Base-by-base conservation (phyloP, 2,329 filamentous ascomycete genomes). In the Claviceps citrina region DNA sequence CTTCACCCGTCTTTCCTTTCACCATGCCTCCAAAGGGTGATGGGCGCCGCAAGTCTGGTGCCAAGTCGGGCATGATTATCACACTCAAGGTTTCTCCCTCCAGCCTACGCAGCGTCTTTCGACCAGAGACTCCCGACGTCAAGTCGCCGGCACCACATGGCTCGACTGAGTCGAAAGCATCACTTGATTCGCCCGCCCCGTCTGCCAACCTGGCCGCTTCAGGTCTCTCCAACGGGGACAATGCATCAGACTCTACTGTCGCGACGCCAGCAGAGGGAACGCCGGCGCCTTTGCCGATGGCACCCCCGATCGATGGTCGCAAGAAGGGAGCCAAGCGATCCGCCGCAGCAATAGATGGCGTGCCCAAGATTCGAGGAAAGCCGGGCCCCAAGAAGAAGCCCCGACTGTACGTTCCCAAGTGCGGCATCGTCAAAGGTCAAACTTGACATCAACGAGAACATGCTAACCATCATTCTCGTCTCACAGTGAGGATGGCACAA, bases 331-430 rank as follows among this genome's bases (percentile, higher is more conserved):
- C 73, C 26, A 81, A 85, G 58, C 73, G 80, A 48, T 72, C 75
- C 18, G 81, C 81, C 51, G 68, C 73, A 30, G 61, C 62, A 45
- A 60, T 64, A 58, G 83, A 87, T 47, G 68, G 66, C 26, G 55
- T 65, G 20, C 67, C 78, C n/a, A 86, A 83, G 60, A 68, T 78
- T 40, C 70, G 84, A 56, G 82, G 82, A 56, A 93, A 93, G 66
- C 89, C 91, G 6, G 89, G 89, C 6, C 89, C 89, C 0, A 96
- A 95, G 74, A 94, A 95, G 76, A 94, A 93, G 67, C 79, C 83
- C 48, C 79, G 82, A 70, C 64, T 94, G 89, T 95, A 81, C 65
- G 86, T 81, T 24, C 26, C 18, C 1, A 22, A 15, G 9, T 8
- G 5, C 13, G 5, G 5, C 22, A 24, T 24, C 22, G n/a, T n/a